These are phyloP conservation scores for Cyclotella baltica DNA, from an alignment of 108 stramenopile genomes.

Conservation along the genomic window DNA sequence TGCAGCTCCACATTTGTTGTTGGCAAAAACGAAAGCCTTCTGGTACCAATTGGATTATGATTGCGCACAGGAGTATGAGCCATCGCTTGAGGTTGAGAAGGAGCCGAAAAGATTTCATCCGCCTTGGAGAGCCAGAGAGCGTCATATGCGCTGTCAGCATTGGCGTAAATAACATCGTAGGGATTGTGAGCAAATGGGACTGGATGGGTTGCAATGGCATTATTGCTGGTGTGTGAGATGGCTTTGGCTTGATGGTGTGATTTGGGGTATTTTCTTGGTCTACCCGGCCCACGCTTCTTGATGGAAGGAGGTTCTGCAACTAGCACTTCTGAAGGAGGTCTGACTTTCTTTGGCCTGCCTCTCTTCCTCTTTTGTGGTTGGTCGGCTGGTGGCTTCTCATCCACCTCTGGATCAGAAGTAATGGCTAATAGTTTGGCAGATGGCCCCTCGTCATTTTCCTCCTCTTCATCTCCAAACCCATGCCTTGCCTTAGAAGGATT, in stretches of 20 bases:
- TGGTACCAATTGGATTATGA: background rate
- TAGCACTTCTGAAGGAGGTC: background rate
- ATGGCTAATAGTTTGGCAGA: background rate
- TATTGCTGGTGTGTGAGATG: background rate
- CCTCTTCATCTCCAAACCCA: background rate
- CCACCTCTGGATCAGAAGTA: background rate
- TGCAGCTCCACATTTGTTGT: conserved; percentile 14
- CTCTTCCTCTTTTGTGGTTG: background rate
- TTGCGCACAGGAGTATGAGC: background rate
- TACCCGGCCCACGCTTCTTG: conserved; percentile 9
- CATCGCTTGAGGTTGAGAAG: background rate
- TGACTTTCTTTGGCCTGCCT: conserved; percentile 11
- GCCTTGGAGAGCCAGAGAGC: background rate
- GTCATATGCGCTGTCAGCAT: background rate
- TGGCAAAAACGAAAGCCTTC: conserved; percentile 19
- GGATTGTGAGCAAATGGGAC: background rate
- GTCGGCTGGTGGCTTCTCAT: background rate
- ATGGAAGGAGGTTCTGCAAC: background rate
- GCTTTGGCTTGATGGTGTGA: background rate
- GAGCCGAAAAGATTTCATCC: too few relatives aligned
- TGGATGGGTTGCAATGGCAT: background rate
- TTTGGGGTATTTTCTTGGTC: conserved; percentile 13
- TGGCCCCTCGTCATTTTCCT: background rate
- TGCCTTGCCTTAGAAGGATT: background rate
- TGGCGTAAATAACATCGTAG: background rate